Percentiles rank a stretch among this genome's conserved stretches.
phyloP scores from a whole-genome alignment of 331 rosid species.

The Telfairia occidentalis region DNA sequence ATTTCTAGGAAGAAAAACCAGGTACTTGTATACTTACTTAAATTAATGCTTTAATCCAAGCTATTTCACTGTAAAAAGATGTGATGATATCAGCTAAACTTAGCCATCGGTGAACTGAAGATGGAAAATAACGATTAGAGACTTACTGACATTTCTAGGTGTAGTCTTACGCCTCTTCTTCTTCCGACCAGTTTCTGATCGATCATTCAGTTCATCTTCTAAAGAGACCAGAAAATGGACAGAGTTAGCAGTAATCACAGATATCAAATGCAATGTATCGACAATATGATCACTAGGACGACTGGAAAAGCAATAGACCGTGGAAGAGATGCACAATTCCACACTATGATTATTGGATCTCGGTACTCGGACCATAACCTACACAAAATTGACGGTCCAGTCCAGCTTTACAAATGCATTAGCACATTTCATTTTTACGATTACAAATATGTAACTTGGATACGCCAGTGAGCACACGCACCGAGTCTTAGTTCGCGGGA shows the following conservation, averaged over 20 bases:
- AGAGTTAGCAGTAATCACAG: background rate
- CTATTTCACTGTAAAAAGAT: background rate
- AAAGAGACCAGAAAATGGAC: constrained; percentile 18
- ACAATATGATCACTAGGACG: background rate
- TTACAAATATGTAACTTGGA: background rate
- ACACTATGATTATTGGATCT: background rate
- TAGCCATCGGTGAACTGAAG: background rate
- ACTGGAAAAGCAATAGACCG: background rate
- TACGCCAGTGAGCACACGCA: constrained; percentile 4
- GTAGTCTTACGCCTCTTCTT: constrained; percentile 37
- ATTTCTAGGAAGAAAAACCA: background rate
- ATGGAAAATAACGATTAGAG: background rate
- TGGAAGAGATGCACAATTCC: background rate
- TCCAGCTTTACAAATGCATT: background rate
- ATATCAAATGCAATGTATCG: background rate
- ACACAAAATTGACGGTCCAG: background rate
- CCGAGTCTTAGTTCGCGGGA: constrained; percentile 45
- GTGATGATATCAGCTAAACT: background rate
- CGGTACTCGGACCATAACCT: background rate
- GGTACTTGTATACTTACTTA: background rate
- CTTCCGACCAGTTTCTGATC: constrained; percentile 26
- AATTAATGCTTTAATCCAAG: background rate
- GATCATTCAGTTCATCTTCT: constrained; percentile 49
- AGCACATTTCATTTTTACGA: too few relatives aligned
- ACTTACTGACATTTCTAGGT: constrained; percentile 33